Evolutionary conservation across 495 filamentous ascomycete genomes (phyloP).

Genomic region (Penicillium angulare): DNA sequence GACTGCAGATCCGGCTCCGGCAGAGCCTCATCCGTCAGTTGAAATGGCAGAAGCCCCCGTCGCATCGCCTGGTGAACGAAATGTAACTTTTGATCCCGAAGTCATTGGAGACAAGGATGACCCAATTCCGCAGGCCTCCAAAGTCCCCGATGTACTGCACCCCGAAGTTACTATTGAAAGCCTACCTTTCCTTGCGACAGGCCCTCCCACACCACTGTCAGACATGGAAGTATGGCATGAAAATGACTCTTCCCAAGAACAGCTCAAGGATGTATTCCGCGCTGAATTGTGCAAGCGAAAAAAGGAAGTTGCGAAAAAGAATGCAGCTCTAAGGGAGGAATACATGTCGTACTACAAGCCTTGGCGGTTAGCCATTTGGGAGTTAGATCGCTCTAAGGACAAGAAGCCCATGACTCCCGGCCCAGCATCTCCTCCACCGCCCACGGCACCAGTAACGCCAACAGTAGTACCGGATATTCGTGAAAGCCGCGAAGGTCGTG

Average conservation of each 20-base stretch:
- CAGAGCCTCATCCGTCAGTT: constrained; percentile 9
- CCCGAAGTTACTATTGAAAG: constrained; percentile 33
- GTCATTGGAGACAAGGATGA: constrained; percentile 3
- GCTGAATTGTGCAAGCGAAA: constrained; percentile 38
- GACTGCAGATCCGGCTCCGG: background rate
- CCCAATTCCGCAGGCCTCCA: constrained; percentile 7
- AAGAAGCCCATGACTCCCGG: constrained; percentile 48
- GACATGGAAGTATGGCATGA: constrained; percentile 50
- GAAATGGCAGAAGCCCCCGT: constrained; percentile 11
- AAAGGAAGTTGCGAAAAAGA: constrained; percentile 42
- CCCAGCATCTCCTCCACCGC: constrained; percentile 49
- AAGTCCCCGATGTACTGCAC: constrained; percentile 7
- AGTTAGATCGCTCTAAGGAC: constrained; percentile 63
- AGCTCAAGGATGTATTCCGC: constrained; percentile 34
- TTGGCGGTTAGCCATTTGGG: constrained; percentile 49
- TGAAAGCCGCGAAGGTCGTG: no score
- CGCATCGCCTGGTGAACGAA: constrained; percentile 5
- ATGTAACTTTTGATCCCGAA: constrained; percentile 13
- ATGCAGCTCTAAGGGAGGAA: constrained; percentile 39
- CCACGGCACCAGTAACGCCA: constrained; percentile 36
- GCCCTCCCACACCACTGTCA: constrained; percentile 50
- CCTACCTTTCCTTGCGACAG: constrained; percentile 48
- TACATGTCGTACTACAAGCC: constrained; percentile 45
- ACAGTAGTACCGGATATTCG: constrained; percentile 48
- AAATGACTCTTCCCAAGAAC: constrained; percentile 33